phyloP scores from a whole-genome alignment of 202 grass and related monocot species.

The Schoenoplectus tabernaemontani region DNA sequence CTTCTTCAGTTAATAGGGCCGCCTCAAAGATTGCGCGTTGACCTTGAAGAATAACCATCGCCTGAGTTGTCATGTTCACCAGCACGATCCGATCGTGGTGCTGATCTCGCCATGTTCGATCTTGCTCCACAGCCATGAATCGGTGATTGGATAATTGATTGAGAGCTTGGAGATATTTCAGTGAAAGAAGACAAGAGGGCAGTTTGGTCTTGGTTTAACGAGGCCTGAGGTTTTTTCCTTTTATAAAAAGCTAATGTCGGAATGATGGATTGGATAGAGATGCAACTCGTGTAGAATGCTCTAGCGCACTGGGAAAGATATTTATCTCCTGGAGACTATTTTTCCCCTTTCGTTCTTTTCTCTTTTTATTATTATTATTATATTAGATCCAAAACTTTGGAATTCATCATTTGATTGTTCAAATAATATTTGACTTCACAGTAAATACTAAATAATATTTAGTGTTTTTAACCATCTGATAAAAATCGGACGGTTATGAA shows the following conservation, averaged over 20 bases:
- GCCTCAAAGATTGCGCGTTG: constrained; percentile 39
- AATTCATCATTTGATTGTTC: neutral
- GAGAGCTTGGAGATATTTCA: neutral
- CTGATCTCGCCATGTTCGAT: neutral
- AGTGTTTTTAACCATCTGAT: neutral
- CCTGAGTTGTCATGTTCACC: constrained; percentile 17
- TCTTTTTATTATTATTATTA: no score
- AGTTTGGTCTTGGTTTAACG: neutral
- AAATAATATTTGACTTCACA: neutral
- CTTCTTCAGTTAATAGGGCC: neutral
- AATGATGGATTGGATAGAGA: neutral
- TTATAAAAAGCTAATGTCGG: neutral
- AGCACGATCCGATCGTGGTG: constrained; percentile 12
- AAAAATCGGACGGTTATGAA: neutral
- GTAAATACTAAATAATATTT: neutral
- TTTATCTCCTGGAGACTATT: neutral
- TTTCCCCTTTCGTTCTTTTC: no score
- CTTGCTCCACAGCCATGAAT: neutral
- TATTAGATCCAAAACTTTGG: neutral
- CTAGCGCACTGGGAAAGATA: neutral
- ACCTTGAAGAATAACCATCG: constrained; percentile 39
- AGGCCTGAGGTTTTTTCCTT: neutral
- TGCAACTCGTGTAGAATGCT: neutral
- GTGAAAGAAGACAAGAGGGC: neutral
- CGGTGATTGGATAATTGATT: neutral